Evolutionary conservation across 2,329 filamentous ascomycete genomes (phyloP).

Genomic region (Lecanicillium sp.): DNA sequence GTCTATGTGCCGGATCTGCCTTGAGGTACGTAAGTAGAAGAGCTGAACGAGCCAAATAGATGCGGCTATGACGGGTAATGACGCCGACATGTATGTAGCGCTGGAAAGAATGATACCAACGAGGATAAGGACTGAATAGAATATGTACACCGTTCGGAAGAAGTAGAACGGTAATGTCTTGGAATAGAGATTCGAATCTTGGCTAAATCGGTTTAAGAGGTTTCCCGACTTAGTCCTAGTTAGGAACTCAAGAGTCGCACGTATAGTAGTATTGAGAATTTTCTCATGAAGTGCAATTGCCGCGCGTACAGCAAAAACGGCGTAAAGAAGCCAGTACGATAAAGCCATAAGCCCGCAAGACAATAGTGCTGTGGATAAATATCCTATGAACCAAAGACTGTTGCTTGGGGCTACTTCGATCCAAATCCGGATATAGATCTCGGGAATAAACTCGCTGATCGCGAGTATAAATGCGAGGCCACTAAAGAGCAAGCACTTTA

Average conservation of each 20-base stretch:
- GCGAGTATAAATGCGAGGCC: not conserved
- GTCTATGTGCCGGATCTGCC: slow-evolving; percentile 25
- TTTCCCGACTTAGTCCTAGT: not conserved
- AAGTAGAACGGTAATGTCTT: not conserved
- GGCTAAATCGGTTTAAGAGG: slow-evolving; percentile 1
- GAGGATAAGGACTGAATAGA: not conserved
- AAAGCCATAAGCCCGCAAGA: not conserved
- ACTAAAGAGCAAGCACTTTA: not conserved
- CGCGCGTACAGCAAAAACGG: not conserved
- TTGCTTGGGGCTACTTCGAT: not conserved
- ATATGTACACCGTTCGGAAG: not conserved
- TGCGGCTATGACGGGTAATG: slow-evolving; percentile 33
- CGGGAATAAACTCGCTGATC: not conserved
- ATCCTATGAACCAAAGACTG: not conserved
- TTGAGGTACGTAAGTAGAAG: slow-evolving; percentile 27
- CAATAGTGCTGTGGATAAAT: not conserved
- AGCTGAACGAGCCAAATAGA: slow-evolving; percentile 22
- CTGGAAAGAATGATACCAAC: not conserved
- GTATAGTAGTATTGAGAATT: not conserved
- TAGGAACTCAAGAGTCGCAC: not conserved
- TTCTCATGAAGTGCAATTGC: not conserved
- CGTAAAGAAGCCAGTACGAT: not conserved
- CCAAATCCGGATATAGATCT: slow-evolving; percentile 1
- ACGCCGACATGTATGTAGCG: slow-evolving; percentile 22
- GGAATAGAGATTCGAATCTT: not conserved